Base-by-base conservation (phyloP, 495 filamentous ascomycete genomes). In the Annulohypoxylon stygium region DNA sequence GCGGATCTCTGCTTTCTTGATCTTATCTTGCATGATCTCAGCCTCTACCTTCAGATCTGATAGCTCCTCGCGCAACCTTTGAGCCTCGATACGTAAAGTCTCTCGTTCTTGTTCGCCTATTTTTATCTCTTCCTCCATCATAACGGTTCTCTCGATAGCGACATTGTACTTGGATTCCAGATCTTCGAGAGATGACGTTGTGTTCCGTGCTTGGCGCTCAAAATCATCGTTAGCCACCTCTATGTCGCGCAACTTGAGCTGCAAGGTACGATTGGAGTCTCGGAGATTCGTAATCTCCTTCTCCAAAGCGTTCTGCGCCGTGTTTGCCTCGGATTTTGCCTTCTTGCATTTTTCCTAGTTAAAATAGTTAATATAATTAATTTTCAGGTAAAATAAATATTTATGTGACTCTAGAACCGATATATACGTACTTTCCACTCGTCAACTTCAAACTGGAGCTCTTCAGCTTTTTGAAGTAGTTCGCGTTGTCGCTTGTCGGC, bases 201-300 rank as follows among this genome's bases (percentile, higher is more conserved):
- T 97, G 76, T 97, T 93, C 67, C 96, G 90, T 66, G 95, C 94
- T 81, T 98, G 94, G 65, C 95, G 90, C 82, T 99, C 96, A 78
- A 94, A 97, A 79, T 99, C 96, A 86, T 99, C 96, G 81, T 99
- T 99, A 71, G 92, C 92, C 37, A 99, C 97, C 80, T 99, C 96
- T 68, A 96, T 97, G 76, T 99, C 97, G 66, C 96, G 90, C 57
- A 99, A 81, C 79, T 87, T 92, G 50, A 97, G 84, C 76, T 95
- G 91, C 53, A 97, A 78, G 20, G 92, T 90, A 71, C 97, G 86
- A 78, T 93, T 95, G 20, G 89, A 77, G 48, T 98, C 95, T 69
- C 96, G 91, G 67, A 99, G 86, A 7, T 86, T 90, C 4, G 96
- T 99, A 71, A 99, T 93, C 82, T 99, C 96, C 82, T 97, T 99